Conservation (phyloP, 108 stramenopile genomes). For the Nitzschia sp. region DNA sequence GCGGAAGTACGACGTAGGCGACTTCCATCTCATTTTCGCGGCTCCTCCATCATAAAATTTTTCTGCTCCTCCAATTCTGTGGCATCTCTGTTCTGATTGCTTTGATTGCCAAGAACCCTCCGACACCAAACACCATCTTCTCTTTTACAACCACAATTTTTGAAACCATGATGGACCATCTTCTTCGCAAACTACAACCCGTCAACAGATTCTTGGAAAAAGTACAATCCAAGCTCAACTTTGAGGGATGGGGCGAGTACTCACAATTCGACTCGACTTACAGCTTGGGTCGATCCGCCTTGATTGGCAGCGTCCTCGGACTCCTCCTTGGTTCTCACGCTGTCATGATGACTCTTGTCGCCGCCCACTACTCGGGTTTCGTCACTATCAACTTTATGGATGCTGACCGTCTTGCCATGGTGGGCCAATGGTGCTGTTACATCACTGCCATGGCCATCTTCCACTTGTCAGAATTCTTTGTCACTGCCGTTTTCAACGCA, state of each 20-base stretch:
- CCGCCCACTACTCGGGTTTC: conserved; percentile 1
- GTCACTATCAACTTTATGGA: not conserved
- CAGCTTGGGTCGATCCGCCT: conserved; percentile 47
- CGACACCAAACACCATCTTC: too few relatives aligned
- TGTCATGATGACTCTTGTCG: conserved; percentile 25
- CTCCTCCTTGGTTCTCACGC: conserved; percentile 48
- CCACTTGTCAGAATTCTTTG: conserved; percentile 84
- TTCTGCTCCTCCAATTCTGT: too few relatives aligned
- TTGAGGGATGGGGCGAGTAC: conserved; percentile 61
- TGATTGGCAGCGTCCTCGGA: conserved; percentile 48
- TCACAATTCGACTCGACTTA: conserved; percentile 45
- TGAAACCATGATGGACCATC: conserved; percentile 16
- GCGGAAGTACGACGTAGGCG: too few relatives aligned
- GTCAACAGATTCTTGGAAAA: conserved; percentile 18
- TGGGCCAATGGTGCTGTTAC: conserved; percentile 76
- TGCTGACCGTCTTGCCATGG: conserved; percentile 28
- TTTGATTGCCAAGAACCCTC: too few relatives aligned
- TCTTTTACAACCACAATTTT: not conserved
- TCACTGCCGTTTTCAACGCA: conserved; percentile 77
- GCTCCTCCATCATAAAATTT: too few relatives aligned
- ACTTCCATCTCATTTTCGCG: too few relatives aligned
- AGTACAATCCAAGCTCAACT: conserved; percentile 57
- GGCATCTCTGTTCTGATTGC: too few relatives aligned
- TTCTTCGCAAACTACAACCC: conserved; percentile 22
- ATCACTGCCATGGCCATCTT: conserved; percentile 61